Evolutionary conservation across 805 yeast species (phyloP).

Genomic region (Ogataea zsoltii): DNA sequence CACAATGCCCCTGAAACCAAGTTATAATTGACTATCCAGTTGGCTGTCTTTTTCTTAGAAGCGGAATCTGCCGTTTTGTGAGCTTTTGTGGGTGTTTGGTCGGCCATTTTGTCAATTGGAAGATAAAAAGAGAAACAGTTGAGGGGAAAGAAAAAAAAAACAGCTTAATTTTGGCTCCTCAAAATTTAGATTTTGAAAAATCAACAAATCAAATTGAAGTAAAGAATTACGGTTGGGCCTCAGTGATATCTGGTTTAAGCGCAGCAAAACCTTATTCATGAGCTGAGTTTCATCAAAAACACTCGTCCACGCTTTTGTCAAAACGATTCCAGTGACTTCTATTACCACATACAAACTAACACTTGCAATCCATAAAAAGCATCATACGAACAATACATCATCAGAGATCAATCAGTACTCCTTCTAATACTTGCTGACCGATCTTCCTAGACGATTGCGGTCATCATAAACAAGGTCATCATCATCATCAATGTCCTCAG

Average conservation of each 20-base stretch:
- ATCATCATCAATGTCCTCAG: slow-evolving; percentile 22
- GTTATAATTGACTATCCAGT: slow-evolving; percentile 36
- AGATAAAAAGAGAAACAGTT: no score
- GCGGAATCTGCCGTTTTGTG: background rate
- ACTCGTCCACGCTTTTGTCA: no score
- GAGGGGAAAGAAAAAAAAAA: no score
- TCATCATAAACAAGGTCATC: slow-evolving; percentile 25
- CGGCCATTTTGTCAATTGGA: background rate
- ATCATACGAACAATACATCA: slow-evolving; percentile 4
- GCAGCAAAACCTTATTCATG: no score
- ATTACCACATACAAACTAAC: background rate
- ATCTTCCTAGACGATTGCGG: slow-evolving; percentile 14
- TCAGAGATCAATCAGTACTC: background rate
- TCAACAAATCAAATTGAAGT: background rate
- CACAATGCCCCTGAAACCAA: slow-evolving; percentile 35
- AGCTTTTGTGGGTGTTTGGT: background rate
- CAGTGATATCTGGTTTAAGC: no score
- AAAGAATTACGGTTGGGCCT: no score
- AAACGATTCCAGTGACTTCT: no score
- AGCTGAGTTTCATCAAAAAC: no score
- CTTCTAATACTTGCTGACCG: slow-evolving; percentile 7
- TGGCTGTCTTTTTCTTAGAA: slow-evolving; percentile 12
- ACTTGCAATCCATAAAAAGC: slow-evolving; percentile 7
- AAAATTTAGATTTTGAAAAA: no score
- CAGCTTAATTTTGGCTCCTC: no score